phyloP scores from a whole-genome alignment of 768 basidiomycete species.

The Podaxis sp. region DNA sequence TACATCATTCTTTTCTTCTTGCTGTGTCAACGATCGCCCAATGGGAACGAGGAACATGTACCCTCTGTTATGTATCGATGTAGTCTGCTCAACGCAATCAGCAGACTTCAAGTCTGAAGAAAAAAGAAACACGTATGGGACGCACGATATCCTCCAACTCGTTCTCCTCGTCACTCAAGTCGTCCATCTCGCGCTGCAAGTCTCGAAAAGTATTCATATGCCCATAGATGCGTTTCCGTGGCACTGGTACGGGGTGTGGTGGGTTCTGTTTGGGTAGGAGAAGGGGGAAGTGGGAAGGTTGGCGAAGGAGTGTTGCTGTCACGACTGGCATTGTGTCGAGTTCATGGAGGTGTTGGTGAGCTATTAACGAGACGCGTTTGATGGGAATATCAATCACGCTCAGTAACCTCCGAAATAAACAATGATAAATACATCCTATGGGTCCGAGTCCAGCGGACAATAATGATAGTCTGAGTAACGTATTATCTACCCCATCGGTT shows the following conservation, averaged over 20 bases:
- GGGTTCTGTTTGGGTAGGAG: constrained; percentile 68
- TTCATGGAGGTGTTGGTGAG: not conserved
- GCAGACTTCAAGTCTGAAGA: constrained; percentile 12
- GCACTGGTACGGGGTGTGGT: constrained; percentile 62
- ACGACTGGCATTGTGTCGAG: constrained; percentile 42
- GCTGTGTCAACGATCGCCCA: constrained; percentile 68
- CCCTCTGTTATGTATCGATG: constrained; percentile 63
- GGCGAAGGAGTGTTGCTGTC: constrained; percentile 74
- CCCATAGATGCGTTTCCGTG: constrained; percentile 50
- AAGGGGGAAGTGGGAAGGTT: constrained; percentile 58
- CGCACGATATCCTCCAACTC: constrained; percentile 77
- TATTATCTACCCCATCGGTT: not conserved
- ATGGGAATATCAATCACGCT: not conserved
- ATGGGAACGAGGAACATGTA: constrained; percentile 70
- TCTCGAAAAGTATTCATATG: constrained; percentile 66
- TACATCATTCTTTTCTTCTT: constrained; percentile 86
- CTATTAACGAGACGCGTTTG: not conserved
- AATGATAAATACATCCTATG: not conserved
- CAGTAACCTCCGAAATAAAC: not conserved
- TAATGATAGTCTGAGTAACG: not conserved
- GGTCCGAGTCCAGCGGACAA: not conserved
- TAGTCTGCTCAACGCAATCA: constrained; percentile 39
- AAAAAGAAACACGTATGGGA: constrained; percentile 12
- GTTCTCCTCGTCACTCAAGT: constrained; percentile 81
- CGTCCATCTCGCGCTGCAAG: constrained; percentile 75